Evolutionary conservation across 106 monocot species (phyloP).

Genomic region (Alisma plantagoaquatica): DNA sequence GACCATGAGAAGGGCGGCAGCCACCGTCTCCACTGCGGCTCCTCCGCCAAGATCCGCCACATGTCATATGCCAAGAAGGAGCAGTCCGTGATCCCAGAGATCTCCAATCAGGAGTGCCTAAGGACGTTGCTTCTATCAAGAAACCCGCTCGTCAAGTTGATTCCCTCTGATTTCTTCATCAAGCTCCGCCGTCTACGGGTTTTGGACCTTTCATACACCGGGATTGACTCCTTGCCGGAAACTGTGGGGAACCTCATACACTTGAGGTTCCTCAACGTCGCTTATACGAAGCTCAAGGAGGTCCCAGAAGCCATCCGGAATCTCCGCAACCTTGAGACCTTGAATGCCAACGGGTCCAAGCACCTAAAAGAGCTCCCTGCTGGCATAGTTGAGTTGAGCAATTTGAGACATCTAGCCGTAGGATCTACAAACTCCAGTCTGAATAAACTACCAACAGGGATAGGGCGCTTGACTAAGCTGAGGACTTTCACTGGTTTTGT

Average conservation of each 20-base stretch:
- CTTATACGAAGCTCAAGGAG: conserved; percentile 12
- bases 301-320: conserved; percentile 18
- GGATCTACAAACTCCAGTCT: conserved; percentile 7
- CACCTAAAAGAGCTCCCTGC: conserved; percentile 18
- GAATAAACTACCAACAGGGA: conserved; percentile 16
- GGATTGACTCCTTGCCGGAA: conserved; percentile 16
- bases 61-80: conserved; percentile 7
- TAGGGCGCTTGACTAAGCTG: conserved; percentile 19
- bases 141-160: conserved; percentile 7
- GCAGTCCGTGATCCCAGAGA: neutral
- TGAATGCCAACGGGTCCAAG: conserved; percentile 14
- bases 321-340: conserved; percentile 24
- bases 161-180: conserved; percentile 9
- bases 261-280: conserved; percentile 25
- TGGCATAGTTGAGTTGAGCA: conserved; percentile 7
- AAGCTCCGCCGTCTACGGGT: conserved; percentile 12
- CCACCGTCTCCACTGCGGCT: neutral
- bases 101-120: conserved; percentile 9
- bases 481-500: conserved; percentile 19
- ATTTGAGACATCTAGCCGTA: conserved; percentile 15
- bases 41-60: conserved; percentile 11
- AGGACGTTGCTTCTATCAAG: conserved; percentile 27
- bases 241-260: conserved; percentile 29
- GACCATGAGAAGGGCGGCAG: no score
- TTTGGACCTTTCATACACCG: conserved; percentile 19